These are phyloP conservation scores for Ophiocordyceps camponoti-saundersi DNA, from an alignment of 2,329 filamentous ascomycete genomes.

Conservation along the genomic window DNA sequence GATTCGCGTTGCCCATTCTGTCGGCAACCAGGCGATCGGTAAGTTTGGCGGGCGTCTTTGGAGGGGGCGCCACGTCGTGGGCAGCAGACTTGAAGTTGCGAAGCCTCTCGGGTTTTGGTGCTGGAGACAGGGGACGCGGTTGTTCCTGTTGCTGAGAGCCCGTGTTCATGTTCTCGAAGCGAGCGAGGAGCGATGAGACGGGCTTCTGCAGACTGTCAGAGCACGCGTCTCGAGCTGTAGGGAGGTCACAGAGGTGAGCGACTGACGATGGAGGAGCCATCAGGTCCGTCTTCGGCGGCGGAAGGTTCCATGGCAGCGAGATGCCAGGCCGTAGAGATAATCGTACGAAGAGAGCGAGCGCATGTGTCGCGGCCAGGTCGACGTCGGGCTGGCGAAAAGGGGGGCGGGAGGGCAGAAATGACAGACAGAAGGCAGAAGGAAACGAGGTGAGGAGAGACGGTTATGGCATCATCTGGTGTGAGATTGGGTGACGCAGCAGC, in stretches of 20 bases:
- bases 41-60: slow-evolving; percentile 4
- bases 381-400: neutral
- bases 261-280: slow-evolving; percentile 60
- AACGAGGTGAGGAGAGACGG: neutral
- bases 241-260: neutral
- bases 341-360: neutral
- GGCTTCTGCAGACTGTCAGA: slow-evolving; percentile 39
- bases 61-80: slow-evolving; percentile 9
- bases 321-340: neutral
- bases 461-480: neutral
- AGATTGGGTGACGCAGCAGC: neutral
- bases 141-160: slow-evolving; percentile 5
- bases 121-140: slow-evolving; percentile 18
- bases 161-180: slow-evolving; percentile 57
- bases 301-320: slow-evolving; percentile 13
- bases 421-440: neutral
- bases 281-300: slow-evolving; percentile 37
- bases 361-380: neutral
- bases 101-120: slow-evolving; percentile 24
- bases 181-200: slow-evolving; percentile 63
- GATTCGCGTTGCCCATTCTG: slow-evolving; percentile 4
- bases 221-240: neutral
- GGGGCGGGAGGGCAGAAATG: neutral
- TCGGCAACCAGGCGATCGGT: slow-evolving; percentile 8
- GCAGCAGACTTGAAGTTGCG: slow-evolving; percentile 22